A percentile compares a stretch with the other conserved stretches of the same genome.
These are phyloP conservation scores for Apiosordaria backusii DNA, from an alignment of 495 filamentous ascomycete genomes.

Conservation along the genomic window DNA sequence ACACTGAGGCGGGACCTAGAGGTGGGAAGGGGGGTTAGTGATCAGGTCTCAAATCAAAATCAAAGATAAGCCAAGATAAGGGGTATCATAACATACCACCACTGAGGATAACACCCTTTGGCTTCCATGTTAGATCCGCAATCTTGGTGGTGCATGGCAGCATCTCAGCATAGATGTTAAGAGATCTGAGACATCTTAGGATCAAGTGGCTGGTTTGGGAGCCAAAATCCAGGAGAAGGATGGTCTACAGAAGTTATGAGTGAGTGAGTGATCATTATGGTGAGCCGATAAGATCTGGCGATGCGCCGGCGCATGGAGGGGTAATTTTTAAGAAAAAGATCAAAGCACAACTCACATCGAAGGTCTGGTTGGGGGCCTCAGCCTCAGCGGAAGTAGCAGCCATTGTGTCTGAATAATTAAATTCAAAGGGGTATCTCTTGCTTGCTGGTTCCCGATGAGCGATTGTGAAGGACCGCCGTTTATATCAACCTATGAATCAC, in stretches of 20 bases:
- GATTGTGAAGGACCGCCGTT: background rate
- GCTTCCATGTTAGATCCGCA: slow-evolving; percentile 70
- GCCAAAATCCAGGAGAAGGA: background rate
- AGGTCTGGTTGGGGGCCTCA: background rate
- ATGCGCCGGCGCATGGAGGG: background rate
- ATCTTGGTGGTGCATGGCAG: slow-evolving; percentile 89
- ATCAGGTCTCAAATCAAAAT: background rate
- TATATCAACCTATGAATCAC: background rate
- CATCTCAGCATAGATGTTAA: slow-evolving; percentile 90
- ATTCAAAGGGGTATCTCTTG: background rate
- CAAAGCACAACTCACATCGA: background rate
- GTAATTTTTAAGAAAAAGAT: background rate
- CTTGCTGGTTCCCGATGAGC: background rate
- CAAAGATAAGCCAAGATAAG: background rate
- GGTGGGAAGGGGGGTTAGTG: slow-evolving; percentile 1
- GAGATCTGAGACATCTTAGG: background rate
- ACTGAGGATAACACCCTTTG: slow-evolving; percentile 76
- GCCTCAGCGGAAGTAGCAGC: background rate
- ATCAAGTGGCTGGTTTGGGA: background rate
- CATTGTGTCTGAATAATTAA: background rate
- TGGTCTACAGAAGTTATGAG: background rate
- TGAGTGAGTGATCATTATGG: background rate
- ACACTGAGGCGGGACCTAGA: slow-evolving; percentile 32
- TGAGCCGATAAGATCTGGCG: background rate
- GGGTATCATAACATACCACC: slow-evolving; percentile 46